Evolutionary conservation across 2,329 filamentous ascomycete genomes (phyloP), one percentile per base, ranked within the genome.

Genomic region (Cercospora sojina): DNA sequence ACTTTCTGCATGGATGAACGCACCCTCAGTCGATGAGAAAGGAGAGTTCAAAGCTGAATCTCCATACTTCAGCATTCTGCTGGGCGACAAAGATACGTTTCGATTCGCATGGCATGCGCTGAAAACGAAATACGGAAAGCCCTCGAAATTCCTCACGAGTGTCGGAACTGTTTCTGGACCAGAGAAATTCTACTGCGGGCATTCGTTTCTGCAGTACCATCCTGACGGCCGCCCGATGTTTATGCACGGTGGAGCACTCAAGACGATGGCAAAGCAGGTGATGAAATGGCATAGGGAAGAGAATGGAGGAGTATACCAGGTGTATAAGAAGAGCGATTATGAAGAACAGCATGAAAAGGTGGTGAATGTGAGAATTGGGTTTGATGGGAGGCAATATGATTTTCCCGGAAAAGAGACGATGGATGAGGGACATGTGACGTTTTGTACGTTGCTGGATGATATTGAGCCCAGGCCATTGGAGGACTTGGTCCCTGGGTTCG

Each of bases 51-150:
- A 59, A 13, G 35, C 35, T 23, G 58, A 67, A n/a, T 62, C 64
- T 43, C 71, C 70, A 57, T 78, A 76, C 69, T 71, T 73, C 49
- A 66, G 71, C 16, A 70, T 77, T 47, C 66, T 79, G n/a, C 73
- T 78, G 3, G 78, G 78, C 25, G 78, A 79, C 70, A 79, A 79
- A 65, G 78, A 79, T 70, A 74, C 72, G 13, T 78, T 76, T 61
- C 71, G 76, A 25, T 77, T 77, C 65, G 74, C 76, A 5, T 78
- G 77, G 77, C 74, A 77, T 59, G 77, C 76, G 16, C 71, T 78
- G 23, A 75, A 74, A 65, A 78, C 76, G 3, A 57, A 69, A 51
- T 77, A 73, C 61, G 77, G 77, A 13, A 64, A 57, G 41, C 76
- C 77, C 10, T 64, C 64, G 10, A 73, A 72, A 64, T 77, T 75